Base-by-base conservation (phyloP, 495 filamentous ascomycete genomes). In the Aspergillus heteromorphus region DNA sequence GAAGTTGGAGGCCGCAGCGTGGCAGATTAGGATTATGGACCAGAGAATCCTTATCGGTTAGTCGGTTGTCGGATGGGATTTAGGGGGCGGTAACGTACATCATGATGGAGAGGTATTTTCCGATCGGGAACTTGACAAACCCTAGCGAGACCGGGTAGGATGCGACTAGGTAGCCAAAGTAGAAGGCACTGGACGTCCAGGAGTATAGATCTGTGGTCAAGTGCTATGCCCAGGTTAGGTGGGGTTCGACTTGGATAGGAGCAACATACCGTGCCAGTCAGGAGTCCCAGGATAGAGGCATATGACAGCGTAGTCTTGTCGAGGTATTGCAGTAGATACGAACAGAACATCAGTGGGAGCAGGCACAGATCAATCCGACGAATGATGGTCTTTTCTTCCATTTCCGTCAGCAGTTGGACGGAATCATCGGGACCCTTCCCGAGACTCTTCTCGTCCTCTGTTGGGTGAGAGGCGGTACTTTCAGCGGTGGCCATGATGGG, bases 1-100 rank as follows among this genome's bases (percentile, higher is more conserved):
- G 48, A 84, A 84, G 58, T 69, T 73, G 29, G 66, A 70, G 52
- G 73, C 74, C 2, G 77, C 78, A 0, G 81, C 81, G 45, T 79
- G 77, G 53, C 68, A 73, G 14, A 75, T 73, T 6, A 82, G 59
- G 40, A 73, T 53, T 0, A 63, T 51, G 0, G 80, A 79, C 81
- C 81, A 83, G 8, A 75, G 4, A 23, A 52, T 57, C 27, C 55
- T 57, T 21, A 2, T 8, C 29, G 9, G 11, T 20, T 9, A 18
- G 23, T 49, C 20, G 29, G 36, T 16, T 40, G 30, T 27, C 14
- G 1, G 40, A 14, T 18, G 13, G 6, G 19, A 11, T 8, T 27
- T 11, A 40, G 40, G 23, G 27, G 18, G 18, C 1, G 21, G 36
- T 11, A 17, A 14, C 42, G 0, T 41, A 57, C 55, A 53, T 53